Evolutionary conservation across 192 early-diverging fungal genomes (phyloP).

Genomic region (Phycomyces blakesleeanus): DNA sequence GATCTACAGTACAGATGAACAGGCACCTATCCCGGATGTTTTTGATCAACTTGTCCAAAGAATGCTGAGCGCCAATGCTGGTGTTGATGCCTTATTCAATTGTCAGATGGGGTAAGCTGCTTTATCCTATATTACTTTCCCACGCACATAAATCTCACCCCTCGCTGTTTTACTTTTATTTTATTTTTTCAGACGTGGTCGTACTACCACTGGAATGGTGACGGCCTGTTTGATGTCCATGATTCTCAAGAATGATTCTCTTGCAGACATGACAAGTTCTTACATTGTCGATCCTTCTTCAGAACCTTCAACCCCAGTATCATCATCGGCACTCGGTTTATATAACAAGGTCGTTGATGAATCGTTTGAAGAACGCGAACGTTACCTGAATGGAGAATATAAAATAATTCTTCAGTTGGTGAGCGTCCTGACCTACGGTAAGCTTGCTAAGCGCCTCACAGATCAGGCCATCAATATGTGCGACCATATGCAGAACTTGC

Average conservation of each 20-base stretch:
- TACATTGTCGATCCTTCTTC: constrained; percentile 11
- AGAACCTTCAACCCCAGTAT: neutral
- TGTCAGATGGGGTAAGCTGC: constrained; percentile 64
- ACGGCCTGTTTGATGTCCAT: constrained; percentile 54
- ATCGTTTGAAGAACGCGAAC: constrained; percentile 19
- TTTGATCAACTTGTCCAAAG: constrained; percentile 57
- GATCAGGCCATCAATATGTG: constrained; percentile 60
- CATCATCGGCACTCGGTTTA: neutral
- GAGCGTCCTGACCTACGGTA: constrained; percentile 57
- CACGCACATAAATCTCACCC: neutral
- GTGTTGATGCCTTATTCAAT: constrained; percentile 56
- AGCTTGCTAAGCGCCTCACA: constrained; percentile 53
- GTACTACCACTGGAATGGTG: constrained; percentile 61
- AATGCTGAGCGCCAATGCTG: constrained; percentile 27
- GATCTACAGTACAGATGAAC: constrained; percentile 49
- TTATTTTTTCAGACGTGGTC: constrained; percentile 42
- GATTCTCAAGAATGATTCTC: constrained; percentile 37
- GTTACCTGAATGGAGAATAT: constrained; percentile 55
- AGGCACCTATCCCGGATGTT: constrained; percentile 66
- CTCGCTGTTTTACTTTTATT: too few relatives aligned
- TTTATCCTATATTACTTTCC: neutral
- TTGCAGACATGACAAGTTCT: constrained; percentile 19
- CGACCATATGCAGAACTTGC: constrained; percentile 65
- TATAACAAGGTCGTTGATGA: constrained; percentile 3
- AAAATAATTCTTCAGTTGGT: constrained; percentile 54